These are phyloP conservation scores for Stagonosporopsis cucurbitacearum DNA, from an alignment of 2,329 filamentous ascomycete genomes.

Conservation along the genomic window DNA sequence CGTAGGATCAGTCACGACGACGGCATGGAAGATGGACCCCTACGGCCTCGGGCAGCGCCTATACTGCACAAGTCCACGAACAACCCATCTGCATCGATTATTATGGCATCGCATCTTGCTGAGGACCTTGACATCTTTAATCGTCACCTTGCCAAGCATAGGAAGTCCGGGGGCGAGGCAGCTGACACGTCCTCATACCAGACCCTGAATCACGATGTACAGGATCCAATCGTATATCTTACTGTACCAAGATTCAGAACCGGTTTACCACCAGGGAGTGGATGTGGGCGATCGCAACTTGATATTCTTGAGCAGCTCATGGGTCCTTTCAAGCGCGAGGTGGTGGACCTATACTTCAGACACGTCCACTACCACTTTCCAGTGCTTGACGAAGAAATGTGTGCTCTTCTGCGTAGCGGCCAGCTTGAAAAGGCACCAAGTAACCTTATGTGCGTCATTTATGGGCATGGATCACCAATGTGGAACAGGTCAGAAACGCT, in stretches of 20 bases:
- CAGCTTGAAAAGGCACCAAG: conserved; percentile 45
- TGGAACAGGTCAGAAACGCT: conserved; percentile 49
- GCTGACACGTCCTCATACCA: conserved; percentile 54
- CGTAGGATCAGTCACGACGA: conserved; percentile 37
- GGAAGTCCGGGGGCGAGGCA: conserved; percentile 29
- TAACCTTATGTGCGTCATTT: conserved; percentile 49
- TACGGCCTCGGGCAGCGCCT: conserved; percentile 34
- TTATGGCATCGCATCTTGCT: conserved; percentile 50
- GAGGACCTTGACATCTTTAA: conserved; percentile 52
- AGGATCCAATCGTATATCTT: conserved; percentile 51
- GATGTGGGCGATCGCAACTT: conserved; percentile 48
- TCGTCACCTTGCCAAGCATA: conserved; percentile 47
- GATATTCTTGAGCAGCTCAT: conserved; percentile 53
- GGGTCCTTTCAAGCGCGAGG: conserved; percentile 47
- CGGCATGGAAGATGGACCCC: conserved; percentile 21
- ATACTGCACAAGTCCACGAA: conserved; percentile 39
- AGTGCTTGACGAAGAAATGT: conserved; percentile 49
- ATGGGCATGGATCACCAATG: conserved; percentile 46
- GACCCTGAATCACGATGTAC: conserved; percentile 55
- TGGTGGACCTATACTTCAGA: conserved; percentile 56
- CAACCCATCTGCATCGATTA: conserved; percentile 47
- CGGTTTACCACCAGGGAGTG: conserved; percentile 47
- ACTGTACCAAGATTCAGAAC: conserved; percentile 59
- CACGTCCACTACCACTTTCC: conserved; percentile 49
- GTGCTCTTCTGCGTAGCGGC: conserved; percentile 43